Evolutionary conservation across 768 basidiomycete genomes (phyloP).

Genomic region (Collybia nuda): DNA sequence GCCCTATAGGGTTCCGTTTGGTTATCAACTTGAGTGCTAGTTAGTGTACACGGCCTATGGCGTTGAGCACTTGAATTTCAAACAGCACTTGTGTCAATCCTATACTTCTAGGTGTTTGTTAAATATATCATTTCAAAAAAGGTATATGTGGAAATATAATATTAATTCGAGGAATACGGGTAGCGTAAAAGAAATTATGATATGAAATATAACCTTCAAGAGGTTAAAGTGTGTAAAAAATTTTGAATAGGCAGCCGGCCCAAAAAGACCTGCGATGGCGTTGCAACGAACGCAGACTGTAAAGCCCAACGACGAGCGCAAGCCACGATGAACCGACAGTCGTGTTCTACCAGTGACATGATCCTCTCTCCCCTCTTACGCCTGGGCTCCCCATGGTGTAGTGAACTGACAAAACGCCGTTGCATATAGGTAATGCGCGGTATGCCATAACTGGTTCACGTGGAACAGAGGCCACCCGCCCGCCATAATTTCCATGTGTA

Average conservation of each 20-base stretch:
- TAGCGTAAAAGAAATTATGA: no score
- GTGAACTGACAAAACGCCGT: background rate
- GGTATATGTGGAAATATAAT: no score
- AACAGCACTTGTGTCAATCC: no score
- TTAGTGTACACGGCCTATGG: no score
- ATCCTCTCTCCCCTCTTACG: slow-evolving; percentile 2
- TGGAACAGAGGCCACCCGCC: slow-evolving; percentile 7
- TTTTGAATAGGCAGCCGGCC: slow-evolving; percentile 6
- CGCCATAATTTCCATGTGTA: background rate
- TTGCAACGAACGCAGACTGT: background rate
- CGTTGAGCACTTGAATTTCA: no score
- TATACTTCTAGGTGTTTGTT: no score
- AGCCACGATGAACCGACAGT: slow-evolving; percentile 6
- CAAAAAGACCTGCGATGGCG: slow-evolving; percentile 6
- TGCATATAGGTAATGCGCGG: background rate
- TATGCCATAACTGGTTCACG: background rate
- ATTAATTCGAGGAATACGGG: no score
- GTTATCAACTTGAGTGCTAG: no score
- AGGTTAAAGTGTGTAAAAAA: slow-evolving; percentile 6
- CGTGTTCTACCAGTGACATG: background rate
- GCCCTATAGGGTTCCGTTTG: no score
- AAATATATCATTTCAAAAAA: no score
- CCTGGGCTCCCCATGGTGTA: slow-evolving; percentile 4
- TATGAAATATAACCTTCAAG: background rate
- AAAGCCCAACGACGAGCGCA: background rate